A percentile compares a stretch with the other conserved stretches of the same genome.
Evolutionary conservation across 1,284 basidiomycete genomes (phyloP).

Genomic region (Boletus albobrunnescens): DNA sequence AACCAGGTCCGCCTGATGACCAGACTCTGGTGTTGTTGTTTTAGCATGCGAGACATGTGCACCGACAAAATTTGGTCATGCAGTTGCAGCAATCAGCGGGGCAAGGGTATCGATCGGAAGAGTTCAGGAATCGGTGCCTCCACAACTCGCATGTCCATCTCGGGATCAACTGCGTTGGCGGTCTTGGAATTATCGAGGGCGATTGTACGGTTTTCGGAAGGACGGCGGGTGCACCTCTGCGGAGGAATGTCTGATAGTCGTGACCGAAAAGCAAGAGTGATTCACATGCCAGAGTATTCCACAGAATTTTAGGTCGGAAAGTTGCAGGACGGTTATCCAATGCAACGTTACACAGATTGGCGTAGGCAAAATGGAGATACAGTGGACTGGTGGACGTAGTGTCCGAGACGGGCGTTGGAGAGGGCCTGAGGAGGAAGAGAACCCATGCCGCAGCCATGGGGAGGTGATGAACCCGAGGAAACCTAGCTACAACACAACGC

Average conservation of each 20-base stretch:
- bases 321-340: conserved; percentile 39
- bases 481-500: no score
- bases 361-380: conserved; percentile 56
- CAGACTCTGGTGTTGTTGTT: conserved; percentile 6
- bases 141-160: conserved; percentile 17
- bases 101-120: conserved; percentile 47
- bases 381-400: conserved; percentile 46
- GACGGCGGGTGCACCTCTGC: conserved; percentile 39
- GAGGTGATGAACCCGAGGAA: no score
- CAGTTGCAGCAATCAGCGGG: conserved; percentile 16
- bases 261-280: conserved; percentile 57
- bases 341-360: conserved; percentile 48
- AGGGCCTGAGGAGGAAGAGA: no score
- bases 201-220: conserved; percentile 25
- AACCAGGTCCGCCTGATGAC: conserved; percentile 19
- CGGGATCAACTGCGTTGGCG: conserved; percentile 42
- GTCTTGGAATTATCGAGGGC: conserved; percentile 43
- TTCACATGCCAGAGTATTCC: conserved; percentile 57
- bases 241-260: conserved; percentile 60
- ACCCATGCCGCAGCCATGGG: no score
- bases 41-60: conserved; percentile 14
- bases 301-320: no score
- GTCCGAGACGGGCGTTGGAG: conserved; percentile 61
- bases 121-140: conserved; percentile 55
- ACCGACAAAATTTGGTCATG: conserved; percentile 12